These are phyloP conservation scores for Lichtheimia ornata DNA, from an alignment of 371 early-diverging fungal species.

Conservation along the genomic window DNA sequence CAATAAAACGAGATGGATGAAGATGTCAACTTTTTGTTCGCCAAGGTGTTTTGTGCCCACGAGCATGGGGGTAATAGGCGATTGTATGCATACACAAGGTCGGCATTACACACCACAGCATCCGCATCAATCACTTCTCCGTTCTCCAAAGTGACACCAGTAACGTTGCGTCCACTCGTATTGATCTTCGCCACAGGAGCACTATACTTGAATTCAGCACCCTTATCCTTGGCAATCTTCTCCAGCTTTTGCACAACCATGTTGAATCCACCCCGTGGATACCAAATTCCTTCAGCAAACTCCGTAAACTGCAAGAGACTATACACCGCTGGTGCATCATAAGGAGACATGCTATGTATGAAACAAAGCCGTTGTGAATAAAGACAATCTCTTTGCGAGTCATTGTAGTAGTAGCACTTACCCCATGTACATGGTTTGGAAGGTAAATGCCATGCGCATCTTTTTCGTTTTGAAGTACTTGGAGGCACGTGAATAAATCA, in stretches of 20 bases:
- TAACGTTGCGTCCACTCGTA: slow-evolving; percentile 33
- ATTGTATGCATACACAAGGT: slow-evolving; percentile 63
- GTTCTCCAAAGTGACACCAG: slow-evolving; percentile 55
- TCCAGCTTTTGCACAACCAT: slow-evolving; percentile 56
- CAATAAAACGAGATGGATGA: slow-evolving; percentile 68
- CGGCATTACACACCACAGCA: slow-evolving; percentile 66
- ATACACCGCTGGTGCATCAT: slow-evolving; percentile 68
- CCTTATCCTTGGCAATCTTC: slow-evolving; percentile 48
- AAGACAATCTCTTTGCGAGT: background rate
- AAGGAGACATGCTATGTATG: slow-evolving; percentile 64
- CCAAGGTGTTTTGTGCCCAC: slow-evolving; percentile 42
- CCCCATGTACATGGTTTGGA: slow-evolving; percentile 66
- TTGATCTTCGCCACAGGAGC: slow-evolving; percentile 53
- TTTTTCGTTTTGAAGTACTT: slow-evolving; percentile 59
- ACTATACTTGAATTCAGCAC: slow-evolving; percentile 50
- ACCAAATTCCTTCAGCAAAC: slow-evolving; percentile 67
- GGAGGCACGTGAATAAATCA: slow-evolving; percentile 50
- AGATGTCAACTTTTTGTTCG: slow-evolving; percentile 54
- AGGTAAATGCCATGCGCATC: slow-evolving; percentile 68
- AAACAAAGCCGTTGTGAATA: background rate
- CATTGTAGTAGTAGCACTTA: slow-evolving; percentile 13
- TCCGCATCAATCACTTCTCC: slow-evolving; percentile 55
- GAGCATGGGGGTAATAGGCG: slow-evolving; percentile 51
- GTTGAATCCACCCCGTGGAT: slow-evolving; percentile 68
- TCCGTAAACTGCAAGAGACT: slow-evolving; percentile 64